Conservation (phyloP, 2,329 filamentous ascomycete genomes). For the Immersiporthe knoxdaviesiana region DNA sequence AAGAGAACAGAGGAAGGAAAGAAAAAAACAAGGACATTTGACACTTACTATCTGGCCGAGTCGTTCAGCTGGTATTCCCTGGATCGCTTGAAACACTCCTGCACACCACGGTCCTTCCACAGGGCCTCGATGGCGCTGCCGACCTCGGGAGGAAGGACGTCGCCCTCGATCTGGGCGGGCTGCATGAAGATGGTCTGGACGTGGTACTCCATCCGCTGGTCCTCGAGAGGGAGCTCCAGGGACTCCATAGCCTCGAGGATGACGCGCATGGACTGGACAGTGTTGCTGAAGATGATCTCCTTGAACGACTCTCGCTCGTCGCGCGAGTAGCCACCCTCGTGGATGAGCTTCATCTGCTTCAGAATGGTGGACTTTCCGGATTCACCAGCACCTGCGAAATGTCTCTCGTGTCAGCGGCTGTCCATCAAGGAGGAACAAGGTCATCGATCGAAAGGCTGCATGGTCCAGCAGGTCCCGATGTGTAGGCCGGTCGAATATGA, state of each 20-base stretch:
- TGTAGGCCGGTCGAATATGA: neutral
- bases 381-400: constrained; percentile 83
- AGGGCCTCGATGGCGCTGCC: constrained; percentile 89
- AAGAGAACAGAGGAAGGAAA: neutral
- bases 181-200: constrained; percentile 99
- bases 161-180: constrained; percentile 93
- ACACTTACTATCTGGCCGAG: constrained; percentile 87
- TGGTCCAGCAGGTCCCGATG: neutral
- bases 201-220: constrained; percentile 93
- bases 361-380: constrained; percentile 93
- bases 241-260: constrained; percentile 72
- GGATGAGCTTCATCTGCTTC: constrained; percentile 99
- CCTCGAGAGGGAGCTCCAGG: constrained; percentile 79
- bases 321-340: constrained; percentile 97
- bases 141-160: constrained; percentile 91
- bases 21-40: neutral
- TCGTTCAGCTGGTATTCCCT: constrained; percentile 97
- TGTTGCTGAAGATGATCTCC: constrained; percentile 73
- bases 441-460: neutral
- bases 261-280: constrained; percentile 70
- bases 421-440: neutral
- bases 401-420: constrained; percentile 32
- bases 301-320: constrained; percentile 76
- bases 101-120: constrained; percentile 91
- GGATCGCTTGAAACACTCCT: constrained; percentile 93